phyloP scores from a whole-genome alignment of 2,329 filamentous ascomycete genomes.

The Pestalotiopsis sp. region DNA sequence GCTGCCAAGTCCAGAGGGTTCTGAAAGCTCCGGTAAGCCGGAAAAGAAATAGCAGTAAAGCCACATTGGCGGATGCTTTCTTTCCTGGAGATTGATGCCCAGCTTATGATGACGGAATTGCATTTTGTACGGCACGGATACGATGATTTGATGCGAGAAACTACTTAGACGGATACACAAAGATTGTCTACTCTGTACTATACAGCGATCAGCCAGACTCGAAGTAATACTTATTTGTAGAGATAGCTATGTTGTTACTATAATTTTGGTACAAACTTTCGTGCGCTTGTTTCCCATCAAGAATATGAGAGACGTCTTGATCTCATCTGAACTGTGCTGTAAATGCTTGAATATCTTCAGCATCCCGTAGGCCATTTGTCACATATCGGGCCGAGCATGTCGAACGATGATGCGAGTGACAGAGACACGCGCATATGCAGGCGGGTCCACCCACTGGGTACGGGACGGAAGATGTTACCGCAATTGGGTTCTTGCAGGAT shows the following conservation, averaged over 20 bases:
- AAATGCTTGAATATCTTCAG: background rate
- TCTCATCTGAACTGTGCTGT: too few relatives aligned
- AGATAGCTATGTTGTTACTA: too few relatives aligned
- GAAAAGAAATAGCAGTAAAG: background rate
- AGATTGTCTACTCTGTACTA: background rate
- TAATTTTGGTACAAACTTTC: too few relatives aligned
- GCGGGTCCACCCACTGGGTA: background rate
- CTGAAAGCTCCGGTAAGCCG: slow-evolving; percentile 12
- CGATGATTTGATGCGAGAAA: background rate
- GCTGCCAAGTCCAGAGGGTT: slow-evolving; percentile 28
- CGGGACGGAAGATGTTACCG: background rate
- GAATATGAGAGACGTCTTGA: too few relatives aligned
- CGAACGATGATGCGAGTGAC: background rate
- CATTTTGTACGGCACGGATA: background rate
- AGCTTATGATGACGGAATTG: background rate
- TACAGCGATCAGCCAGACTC: background rate
- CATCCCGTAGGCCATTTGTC: background rate
- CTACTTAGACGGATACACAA: background rate
- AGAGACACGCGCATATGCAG: background rate
- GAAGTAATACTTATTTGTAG: background rate
- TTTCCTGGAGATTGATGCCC: background rate
- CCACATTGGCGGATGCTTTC: background rate
- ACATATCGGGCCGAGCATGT: background rate
- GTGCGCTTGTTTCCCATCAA: too few relatives aligned
- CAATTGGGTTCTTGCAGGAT: background rate